Evolutionary conservation across 163 green algal genomes (phyloP), one percentile per base, ranked within the genome.

Genomic region (Chlamydomonas reinhardtii): DNA sequence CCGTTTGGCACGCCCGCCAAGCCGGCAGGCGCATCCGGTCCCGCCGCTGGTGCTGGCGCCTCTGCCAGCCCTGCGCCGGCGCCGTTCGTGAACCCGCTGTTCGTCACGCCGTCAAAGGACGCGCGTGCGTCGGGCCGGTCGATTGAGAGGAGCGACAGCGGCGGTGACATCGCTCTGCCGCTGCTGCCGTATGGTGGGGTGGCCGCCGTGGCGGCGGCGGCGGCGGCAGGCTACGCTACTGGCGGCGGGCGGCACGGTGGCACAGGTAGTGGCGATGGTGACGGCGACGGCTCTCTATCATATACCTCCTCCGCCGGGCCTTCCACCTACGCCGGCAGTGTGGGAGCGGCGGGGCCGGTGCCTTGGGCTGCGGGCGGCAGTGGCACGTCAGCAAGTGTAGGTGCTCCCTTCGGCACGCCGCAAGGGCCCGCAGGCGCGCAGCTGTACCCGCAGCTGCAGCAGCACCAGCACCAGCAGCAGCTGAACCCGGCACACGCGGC

Each of bases 31-130:
- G 39, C 61, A 1, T 4, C 61, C 61, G 3, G 24, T 16, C 20
- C 19, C 17, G 24, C 20, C 19, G 5, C 24, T 11, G 24, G 20
- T 29, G 61, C 5, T 9, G 64, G 64, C 64, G 64, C 20, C 64
- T 29, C 29, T 5, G 29, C 64, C 64, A 34, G 20, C 29, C 20
- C 64, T 11, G 27, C 64, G 29, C 27, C 64, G 0, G 1, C 64
- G 64, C 64, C 27, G 14, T 35, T 34, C 64, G 6, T 64, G 8
- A 85, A 85, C 70, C 79, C 79, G 24, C 79, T 85, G 0, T 85
- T 73, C 69, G 25, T 34, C 31, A 73, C 66, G 19, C 32, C 65
- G 4, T 56, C 27, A 6, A 84, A 84, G 66, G 66, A 73, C 31
- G 29, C 22, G n/a, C 66, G 66, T n/a, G 31, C 66, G 31, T 39